A percentile compares a stretch with the other conserved stretches of the same genome.
Evolutionary conservation across 371 early-diverging fungal genomes (phyloP).

Genomic region (Mucor irregularis): DNA sequence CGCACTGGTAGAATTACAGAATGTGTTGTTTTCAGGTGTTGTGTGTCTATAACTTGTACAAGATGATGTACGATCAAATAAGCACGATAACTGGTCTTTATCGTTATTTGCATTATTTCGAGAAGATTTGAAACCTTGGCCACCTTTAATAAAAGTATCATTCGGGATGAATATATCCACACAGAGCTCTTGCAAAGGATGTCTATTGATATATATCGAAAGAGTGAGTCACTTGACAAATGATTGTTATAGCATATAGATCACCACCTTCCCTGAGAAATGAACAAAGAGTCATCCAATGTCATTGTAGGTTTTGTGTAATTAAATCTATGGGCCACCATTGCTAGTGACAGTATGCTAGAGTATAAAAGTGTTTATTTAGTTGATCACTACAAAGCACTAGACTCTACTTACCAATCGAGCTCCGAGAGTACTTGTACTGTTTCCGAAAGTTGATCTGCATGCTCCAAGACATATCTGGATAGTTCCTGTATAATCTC

Average conservation of each 20-base stretch:
- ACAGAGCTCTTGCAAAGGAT: conserved; percentile 72
- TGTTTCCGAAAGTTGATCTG: conserved; percentile 30
- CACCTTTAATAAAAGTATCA: conserved; percentile 52
- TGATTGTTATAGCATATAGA: neutral
- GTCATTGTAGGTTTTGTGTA: conserved; percentile 65
- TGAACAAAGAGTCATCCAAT: conserved; percentile 39
- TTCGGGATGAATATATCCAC: conserved; percentile 70
- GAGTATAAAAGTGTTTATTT: neutral
- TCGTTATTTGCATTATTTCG: too few relatives aligned
- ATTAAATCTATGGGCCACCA: conserved; percentile 55
- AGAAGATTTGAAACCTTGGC: conserved; percentile 12
- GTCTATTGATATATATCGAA: too few relatives aligned
- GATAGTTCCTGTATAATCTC: conserved; percentile 70
- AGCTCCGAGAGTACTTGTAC: conserved; percentile 61
- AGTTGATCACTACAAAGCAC: neutral
- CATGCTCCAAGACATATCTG: conserved; percentile 49
- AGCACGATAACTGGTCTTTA: too few relatives aligned
- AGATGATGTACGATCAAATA: too few relatives aligned
- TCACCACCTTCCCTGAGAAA: conserved; percentile 61
- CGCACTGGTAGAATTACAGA: too few relatives aligned
- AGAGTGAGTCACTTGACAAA: too few relatives aligned
- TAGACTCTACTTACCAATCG: conserved; percentile 59
- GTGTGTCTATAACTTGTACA: too few relatives aligned
- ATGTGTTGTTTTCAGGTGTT: too few relatives aligned
- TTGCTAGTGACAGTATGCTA: conserved; percentile 65